Evolutionary conservation across 73 alveolate genomes (phyloP).

Genomic region (Blepharisma stoltei): DNA sequence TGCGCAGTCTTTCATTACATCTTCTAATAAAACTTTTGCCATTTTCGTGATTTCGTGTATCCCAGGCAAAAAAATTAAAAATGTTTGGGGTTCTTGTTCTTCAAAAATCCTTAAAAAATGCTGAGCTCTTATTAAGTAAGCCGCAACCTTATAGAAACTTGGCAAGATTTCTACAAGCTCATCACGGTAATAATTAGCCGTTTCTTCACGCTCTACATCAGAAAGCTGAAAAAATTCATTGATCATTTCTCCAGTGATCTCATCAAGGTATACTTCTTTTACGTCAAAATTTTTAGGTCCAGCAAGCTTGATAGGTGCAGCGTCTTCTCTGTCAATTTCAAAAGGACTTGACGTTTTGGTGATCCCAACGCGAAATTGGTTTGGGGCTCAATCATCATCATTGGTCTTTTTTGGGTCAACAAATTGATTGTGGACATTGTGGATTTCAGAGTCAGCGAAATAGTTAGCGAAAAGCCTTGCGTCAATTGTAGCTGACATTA

Average conservation of each 20-base stretch:
- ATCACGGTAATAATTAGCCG: background rate
- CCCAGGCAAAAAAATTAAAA: slow-evolving; percentile 86
- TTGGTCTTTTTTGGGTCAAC: background rate
- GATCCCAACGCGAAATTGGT: background rate
- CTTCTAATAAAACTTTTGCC: slow-evolving; percentile 30
- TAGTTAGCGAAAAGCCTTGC: slow-evolving; percentile 72
- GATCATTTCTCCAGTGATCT: background rate
- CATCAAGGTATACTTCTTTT: slow-evolving; percentile 31
- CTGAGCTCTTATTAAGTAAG: background rate
- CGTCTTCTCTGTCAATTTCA: slow-evolving; percentile 23
- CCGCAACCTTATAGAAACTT: slow-evolving; percentile 22
- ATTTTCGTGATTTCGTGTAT: slow-evolving; percentile 59
- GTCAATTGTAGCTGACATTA: slow-evolving; percentile 90
- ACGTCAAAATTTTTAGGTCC: slow-evolving; percentile 33
- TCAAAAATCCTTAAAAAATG: slow-evolving; percentile 37
- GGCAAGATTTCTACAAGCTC: slow-evolving; percentile 10
- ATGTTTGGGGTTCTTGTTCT: slow-evolving; percentile 42
- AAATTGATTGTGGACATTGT: background rate
- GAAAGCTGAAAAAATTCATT: background rate
- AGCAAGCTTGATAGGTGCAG: slow-evolving; percentile 25
- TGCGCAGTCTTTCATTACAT: slow-evolving; percentile 7
- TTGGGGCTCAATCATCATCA: background rate
- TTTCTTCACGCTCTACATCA: background rate
- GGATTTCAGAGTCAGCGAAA: slow-evolving; percentile 49
- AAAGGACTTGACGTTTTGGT: background rate